Evolutionary conservation across 805 yeast genomes (phyloP).

Genomic region (Kodamaea fukazawae): DNA sequence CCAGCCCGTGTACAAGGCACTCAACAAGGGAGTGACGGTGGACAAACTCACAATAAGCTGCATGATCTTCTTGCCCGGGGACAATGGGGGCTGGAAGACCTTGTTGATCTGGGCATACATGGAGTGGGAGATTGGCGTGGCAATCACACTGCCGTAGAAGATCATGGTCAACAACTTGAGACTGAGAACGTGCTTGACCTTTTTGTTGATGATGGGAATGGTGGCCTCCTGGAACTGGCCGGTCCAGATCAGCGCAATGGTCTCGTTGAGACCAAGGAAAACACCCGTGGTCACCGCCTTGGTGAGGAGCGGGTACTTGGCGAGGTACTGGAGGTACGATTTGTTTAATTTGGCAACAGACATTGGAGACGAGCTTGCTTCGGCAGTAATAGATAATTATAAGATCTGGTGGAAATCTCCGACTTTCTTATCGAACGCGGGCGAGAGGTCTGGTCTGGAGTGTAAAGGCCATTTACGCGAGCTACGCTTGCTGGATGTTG

Average conservation of each 20-base stretch:
- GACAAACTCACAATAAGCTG: conserved; percentile 52
- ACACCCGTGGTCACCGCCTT: conserved; percentile 57
- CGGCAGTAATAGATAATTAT: not conserved
- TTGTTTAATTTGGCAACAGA: conserved; percentile 19
- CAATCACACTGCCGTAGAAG: conserved; percentile 50
- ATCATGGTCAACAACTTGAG: conserved; percentile 52
- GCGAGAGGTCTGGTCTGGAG: too few relatives aligned
- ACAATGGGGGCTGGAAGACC: conserved; percentile 41
- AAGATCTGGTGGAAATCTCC: too few relatives aligned
- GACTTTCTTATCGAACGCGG: too few relatives aligned
- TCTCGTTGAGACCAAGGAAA: conserved; percentile 56
- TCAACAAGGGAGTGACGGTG: conserved; percentile 55
- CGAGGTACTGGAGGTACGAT: conserved; percentile 37
- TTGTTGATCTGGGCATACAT: conserved; percentile 43
- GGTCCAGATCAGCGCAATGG: conserved; percentile 51
- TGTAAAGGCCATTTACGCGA: too few relatives aligned
- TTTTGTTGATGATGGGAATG: conserved; percentile 14
- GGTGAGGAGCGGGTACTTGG: conserved; percentile 54
- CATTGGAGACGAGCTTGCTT: conserved; percentile 1
- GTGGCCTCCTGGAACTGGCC: conserved; percentile 37
- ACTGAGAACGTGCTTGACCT: conserved; percentile 41
- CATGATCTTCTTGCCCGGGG: conserved; percentile 36
- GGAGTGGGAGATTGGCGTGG: conserved; percentile 59
- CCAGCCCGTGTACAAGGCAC: conserved; percentile 50
- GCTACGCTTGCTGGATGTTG: too few relatives aligned